Conservation (phyloP, 192 early-diverging fungal species). For the Podila epicladia region DNA sequence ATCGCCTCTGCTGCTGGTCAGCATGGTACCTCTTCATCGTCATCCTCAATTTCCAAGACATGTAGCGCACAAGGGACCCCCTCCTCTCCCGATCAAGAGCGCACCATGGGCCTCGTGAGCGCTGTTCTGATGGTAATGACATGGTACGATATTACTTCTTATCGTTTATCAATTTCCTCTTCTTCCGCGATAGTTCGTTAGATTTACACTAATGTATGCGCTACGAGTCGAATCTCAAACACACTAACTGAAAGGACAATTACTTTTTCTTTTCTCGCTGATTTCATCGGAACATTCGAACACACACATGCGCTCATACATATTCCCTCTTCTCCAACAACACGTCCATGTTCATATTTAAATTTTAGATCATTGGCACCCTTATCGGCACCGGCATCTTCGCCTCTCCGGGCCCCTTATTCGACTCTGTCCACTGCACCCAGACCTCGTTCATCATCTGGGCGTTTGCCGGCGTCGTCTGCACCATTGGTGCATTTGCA, state of each 20-base stretch:
- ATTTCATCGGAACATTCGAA: neutral
- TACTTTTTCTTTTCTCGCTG: neutral
- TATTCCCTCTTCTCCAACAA: neutral
- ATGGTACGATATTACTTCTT: constrained; percentile 24
- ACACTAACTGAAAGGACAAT: neutral
- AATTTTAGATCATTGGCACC: constrained; percentile 49
- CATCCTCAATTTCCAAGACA: neutral
- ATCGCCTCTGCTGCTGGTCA: neutral
- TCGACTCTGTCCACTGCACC: constrained; percentile 40
- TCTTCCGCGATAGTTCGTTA: neutral
- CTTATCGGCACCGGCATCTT: constrained; percentile 71
- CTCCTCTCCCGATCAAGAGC: constrained; percentile 7
- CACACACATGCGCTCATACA: too few species aligned
- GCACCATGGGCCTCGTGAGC: constrained; percentile 45
- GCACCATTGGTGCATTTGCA: constrained; percentile 45
- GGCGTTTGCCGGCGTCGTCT: constrained; percentile 45
- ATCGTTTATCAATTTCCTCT: neutral
- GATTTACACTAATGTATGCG: neutral
- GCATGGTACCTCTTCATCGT: neutral
- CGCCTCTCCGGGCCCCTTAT: constrained; percentile 68
- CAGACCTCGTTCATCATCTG: constrained; percentile 51
- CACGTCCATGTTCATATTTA: too few species aligned
- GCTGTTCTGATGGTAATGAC: constrained; percentile 56
- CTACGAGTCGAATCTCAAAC: neutral
- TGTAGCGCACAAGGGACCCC: neutral